These are phyloP conservation scores for Pseudohyphozyma bogoriensis DNA, from an alignment of 768 basidiomycete species.

Conservation along the genomic window DNA sequence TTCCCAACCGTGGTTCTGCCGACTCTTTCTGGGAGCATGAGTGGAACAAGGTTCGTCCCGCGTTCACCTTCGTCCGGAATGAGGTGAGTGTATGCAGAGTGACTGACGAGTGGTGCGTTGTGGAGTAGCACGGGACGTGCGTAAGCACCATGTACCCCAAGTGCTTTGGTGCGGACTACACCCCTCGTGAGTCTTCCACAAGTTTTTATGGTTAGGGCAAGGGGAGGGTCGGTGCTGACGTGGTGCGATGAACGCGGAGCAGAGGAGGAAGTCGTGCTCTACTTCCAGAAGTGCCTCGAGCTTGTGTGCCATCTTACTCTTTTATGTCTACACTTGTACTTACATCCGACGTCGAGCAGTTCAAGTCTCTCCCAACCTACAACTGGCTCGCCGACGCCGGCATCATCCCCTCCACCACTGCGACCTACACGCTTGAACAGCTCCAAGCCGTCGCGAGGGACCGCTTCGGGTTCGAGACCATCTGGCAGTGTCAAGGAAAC, in stretches of 20 bases:
- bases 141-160: slow-evolving; percentile 33
- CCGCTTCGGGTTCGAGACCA: not conserved
- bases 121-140: slow-evolving; percentile 32
- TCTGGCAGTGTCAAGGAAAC: not conserved
- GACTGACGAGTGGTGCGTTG: not conserved
- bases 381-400: slow-evolving; percentile 60
- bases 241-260: not conserved
- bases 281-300: slow-evolving; percentile 27
- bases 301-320: too few species aligned
- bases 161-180: slow-evolving; percentile 31
- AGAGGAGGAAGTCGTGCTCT: slow-evolving; percentile 33
- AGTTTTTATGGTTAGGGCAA: too few species aligned
- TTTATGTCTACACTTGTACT: too few species aligned
- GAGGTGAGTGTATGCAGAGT: too few species aligned
- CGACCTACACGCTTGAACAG: slow-evolving; percentile 48
- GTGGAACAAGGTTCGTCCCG: slow-evolving; percentile 20
- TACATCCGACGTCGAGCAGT: not conserved
- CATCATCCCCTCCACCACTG: slow-evolving; percentile 55
- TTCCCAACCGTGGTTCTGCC: too few species aligned
- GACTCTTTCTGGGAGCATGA: slow-evolving; percentile 37
- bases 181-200: slow-evolving; percentile 3
- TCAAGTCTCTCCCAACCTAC: slow-evolving; percentile 59
- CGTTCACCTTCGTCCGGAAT: too few species aligned
- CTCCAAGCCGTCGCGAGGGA: slow-evolving; percentile 7
- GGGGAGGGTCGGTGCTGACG: too few species aligned